Evolutionary conservation across 2,329 filamentous ascomycete genomes (phyloP).

Genomic region (Diaporthe ampelina): DNA sequence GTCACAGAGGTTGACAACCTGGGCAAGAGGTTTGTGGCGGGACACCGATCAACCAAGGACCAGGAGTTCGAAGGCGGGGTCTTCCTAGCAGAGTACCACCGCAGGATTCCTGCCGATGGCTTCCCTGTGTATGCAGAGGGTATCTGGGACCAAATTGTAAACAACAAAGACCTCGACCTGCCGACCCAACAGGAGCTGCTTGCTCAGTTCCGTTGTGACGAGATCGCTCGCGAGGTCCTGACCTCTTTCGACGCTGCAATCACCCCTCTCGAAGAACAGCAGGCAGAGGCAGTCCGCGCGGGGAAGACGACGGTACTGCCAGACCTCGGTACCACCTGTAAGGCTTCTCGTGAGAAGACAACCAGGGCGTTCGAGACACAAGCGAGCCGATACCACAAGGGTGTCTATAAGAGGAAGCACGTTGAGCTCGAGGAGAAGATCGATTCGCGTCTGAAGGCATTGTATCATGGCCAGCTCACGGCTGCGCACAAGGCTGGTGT

Average conservation of each 20-base stretch:
- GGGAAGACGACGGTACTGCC: constrained; percentile 81
- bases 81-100: constrained; percentile 94
- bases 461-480: constrained; percentile 89
- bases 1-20: constrained; percentile 83
- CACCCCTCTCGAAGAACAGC: constrained; percentile 85
- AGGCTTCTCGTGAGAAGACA: constrained; percentile 77
- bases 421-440: constrained; percentile 88
- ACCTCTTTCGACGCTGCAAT: constrained; percentile 87
- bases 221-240: constrained; percentile 92
- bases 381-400: constrained; percentile 96
- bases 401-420: constrained; percentile 88
- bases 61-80: constrained; percentile 84
- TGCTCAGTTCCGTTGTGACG: constrained; percentile 97
- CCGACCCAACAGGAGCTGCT: constrained; percentile 97
- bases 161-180: constrained; percentile 97
- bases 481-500: constrained; percentile 93
- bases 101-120: constrained; percentile 96
- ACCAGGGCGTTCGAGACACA: constrained; percentile 90
- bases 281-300: constrained; percentile 79
- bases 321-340: constrained; percentile 82
- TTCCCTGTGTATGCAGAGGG: constrained; percentile 94
- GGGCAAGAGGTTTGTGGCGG: constrained; percentile 84
- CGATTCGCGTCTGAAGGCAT: constrained; percentile 86
- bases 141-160: constrained; percentile 98
- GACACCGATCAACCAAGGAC: constrained; percentile 81